A percentile compares a stretch with the other conserved stretches of the same genome.
These are phyloP conservation scores for Chrysochromulina parva DNA, from an alignment of 78 protist species.

Conservation along the genomic window DNA sequence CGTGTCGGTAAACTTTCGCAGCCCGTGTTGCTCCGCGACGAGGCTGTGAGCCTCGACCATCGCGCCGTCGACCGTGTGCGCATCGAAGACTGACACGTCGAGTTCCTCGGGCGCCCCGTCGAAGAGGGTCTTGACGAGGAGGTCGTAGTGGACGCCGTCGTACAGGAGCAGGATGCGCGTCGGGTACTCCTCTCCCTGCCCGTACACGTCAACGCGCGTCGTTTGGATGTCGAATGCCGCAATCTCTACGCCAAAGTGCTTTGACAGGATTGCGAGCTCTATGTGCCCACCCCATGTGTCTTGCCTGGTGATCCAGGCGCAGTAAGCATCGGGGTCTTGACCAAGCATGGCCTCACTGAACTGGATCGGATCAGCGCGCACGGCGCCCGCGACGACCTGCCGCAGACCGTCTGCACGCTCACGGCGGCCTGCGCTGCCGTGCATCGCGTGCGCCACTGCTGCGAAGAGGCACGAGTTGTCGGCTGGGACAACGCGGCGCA, in stretches of 20 bases:
- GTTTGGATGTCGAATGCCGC: not conserved
- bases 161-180: not conserved
- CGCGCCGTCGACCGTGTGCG: not conserved
- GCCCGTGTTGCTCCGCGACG: not conserved
- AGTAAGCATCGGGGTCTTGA: not conserved
- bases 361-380: not conserved
- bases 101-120: not conserved
- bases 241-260: not conserved
- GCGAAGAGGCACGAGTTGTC: conserved; percentile 1
- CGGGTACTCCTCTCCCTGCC: not conserved
- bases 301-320: not conserved
- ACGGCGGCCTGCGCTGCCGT: not conserved
- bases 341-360: conserved; percentile 5
- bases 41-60: not conserved
- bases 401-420: not conserved
- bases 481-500: not conserved
- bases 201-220: not conserved
- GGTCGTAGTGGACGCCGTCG: conserved; percentile 12
- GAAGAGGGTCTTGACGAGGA: not conserved
- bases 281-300: not conserved
- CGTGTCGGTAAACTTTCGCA: not conserved
- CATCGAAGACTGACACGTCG: not conserved
- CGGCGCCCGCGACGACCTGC: not conserved
- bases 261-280: not conserved
- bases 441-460: not conserved